A percentile compares a stretch with the other conserved stretches of the same genome.
Conservation (phyloP, 1,284 basidiomycete genomes). For the Jaminaea rosea region DNA sequence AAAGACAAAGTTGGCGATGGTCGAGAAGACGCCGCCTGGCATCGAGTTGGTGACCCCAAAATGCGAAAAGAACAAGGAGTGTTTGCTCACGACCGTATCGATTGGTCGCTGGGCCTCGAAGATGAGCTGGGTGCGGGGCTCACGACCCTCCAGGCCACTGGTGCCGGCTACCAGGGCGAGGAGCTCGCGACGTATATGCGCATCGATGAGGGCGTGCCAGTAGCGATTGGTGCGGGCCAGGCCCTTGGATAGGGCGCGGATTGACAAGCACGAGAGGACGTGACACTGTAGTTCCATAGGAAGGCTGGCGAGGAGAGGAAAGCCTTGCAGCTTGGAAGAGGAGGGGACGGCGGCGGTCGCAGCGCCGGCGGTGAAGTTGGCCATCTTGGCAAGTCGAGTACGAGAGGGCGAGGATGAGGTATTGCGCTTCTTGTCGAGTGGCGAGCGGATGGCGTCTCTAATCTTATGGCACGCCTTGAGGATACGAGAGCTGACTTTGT, state of each 20-base stretch:
- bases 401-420: no score
- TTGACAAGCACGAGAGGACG: slow-evolving; percentile 21
- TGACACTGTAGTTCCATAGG: slow-evolving; percentile 25
- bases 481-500: no score
- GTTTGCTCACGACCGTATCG: slow-evolving; percentile 33
- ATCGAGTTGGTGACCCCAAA: slow-evolving; percentile 11
- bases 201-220: slow-evolving; percentile 20
- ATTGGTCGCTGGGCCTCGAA: slow-evolving; percentile 35
- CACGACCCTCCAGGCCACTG: neutral
- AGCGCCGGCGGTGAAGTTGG: no score
- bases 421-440: no score
- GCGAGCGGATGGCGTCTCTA: no score
- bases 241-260: slow-evolving; percentile 15
- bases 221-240: slow-evolving; percentile 20
- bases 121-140: neutral
- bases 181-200: slow-evolving; percentile 20
- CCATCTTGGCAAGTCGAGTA: no score
- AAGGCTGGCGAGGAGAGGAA: slow-evolving; percentile 7
- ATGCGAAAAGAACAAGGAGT: slow-evolving; percentile 25
- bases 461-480: no score
- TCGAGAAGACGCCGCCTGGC: neutral
- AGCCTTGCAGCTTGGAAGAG: no score
- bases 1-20: slow-evolving; percentile 7
- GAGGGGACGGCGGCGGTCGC: no score
- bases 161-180: neutral